Evolutionary conservation across 169 alveolate species (phyloP).

Genomic region (Eimeria necatrix): DNA sequence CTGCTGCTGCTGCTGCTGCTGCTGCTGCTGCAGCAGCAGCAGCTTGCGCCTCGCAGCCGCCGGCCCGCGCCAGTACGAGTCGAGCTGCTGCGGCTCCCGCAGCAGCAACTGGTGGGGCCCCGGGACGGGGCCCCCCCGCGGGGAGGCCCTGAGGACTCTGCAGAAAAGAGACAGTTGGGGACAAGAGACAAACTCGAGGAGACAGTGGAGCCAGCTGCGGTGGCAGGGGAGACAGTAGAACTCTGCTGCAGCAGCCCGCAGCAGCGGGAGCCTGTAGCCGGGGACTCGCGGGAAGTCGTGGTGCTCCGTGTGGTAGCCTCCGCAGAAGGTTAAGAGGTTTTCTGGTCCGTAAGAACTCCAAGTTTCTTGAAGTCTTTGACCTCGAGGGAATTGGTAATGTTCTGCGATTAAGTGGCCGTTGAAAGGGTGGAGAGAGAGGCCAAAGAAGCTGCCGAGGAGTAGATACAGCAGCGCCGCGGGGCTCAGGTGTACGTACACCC

Average conservation of each 20-base stretch:
- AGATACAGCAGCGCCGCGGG: constrained; percentile 83
- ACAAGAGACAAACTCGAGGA: constrained; percentile 44
- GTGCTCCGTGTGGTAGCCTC: constrained; percentile 92
- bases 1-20: background rate
- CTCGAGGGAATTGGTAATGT: constrained; percentile 85
- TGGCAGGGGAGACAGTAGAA: constrained; percentile 85
- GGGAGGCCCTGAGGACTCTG: constrained; percentile 33
- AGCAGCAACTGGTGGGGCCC: background rate
- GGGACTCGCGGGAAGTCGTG: constrained; percentile 90
- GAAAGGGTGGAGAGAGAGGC: constrained; percentile 87
- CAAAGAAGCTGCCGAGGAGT: constrained; percentile 83
- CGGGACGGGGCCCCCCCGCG: constrained; percentile 17
- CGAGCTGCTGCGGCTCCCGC: constrained; percentile 18
- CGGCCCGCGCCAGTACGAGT: background rate
- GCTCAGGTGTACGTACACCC: constrained; percentile 78
- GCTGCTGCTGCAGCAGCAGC: too few species aligned
- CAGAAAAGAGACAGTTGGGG: constrained; percentile 9
- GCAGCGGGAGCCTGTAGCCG: constrained; percentile 84
- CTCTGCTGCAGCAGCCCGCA: constrained; percentile 85
- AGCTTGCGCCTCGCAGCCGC: background rate
- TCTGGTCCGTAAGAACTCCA: constrained; percentile 88
- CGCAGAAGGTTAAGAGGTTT: constrained; percentile 86
- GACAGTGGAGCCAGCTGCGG: constrained; percentile 49
- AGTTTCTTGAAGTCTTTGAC: constrained; percentile 86
- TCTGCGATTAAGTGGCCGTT: constrained; percentile 91